phyloP scores from a whole-genome alignment of 306 rosid genomes.

The Morella rubra region DNA sequence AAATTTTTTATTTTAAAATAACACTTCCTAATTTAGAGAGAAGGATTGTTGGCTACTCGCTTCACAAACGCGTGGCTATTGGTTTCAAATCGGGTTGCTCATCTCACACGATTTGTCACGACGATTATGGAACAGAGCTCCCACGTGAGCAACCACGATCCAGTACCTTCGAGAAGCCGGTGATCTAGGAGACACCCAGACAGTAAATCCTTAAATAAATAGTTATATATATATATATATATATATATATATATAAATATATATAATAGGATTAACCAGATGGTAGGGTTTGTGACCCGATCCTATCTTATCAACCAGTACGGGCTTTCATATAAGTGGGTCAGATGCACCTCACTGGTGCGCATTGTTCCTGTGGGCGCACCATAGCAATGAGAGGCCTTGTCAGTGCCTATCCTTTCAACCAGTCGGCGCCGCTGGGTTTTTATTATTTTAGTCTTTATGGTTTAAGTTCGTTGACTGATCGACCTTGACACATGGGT shows the following conservation, averaged over 20 bases:
- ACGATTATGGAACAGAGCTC: conserved; percentile 9
- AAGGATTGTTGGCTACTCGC: not conserved
- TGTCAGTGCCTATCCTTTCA: not conserved
- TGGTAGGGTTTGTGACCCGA: no score
- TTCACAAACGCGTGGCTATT: not conserved
- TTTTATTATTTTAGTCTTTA: not conserved
- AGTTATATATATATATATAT: no score
- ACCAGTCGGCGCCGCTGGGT: conserved; percentile 37
- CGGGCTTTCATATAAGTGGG: no score
- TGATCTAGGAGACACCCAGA: not conserved
- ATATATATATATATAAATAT: no score
- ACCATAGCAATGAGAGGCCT: not conserved
- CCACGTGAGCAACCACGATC: conserved; percentile 13
- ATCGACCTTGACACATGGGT: conserved; percentile 27
- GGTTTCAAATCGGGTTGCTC: not conserved
- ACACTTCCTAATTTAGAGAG: not conserved
- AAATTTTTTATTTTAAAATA: no score
- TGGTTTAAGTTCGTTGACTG: conserved; percentile 35
- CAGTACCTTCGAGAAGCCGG: conserved; percentile 5
- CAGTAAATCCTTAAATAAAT: no score
- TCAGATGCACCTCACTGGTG: not conserved
- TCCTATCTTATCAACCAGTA: no score
- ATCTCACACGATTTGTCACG: not conserved
- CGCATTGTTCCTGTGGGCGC: conserved; percentile 11
- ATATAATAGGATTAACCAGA: no score